Conservation (phyloP, 441 rosid genomes). For the Erodium trifolium region DNA sequence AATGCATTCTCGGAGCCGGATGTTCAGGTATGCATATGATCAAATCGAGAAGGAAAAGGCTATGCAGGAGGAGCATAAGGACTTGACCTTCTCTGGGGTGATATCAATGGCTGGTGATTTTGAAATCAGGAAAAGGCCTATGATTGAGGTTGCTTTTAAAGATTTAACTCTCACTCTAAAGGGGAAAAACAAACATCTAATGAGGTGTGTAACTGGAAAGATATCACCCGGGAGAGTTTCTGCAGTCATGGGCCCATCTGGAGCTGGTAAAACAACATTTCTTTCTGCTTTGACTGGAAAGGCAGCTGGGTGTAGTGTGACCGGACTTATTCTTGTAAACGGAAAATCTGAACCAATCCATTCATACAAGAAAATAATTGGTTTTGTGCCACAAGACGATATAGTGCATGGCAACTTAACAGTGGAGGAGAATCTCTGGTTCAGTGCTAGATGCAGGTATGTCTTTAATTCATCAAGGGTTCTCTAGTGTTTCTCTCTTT, state of each 20-base stretch:
- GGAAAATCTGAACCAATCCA: constrained; percentile 70
- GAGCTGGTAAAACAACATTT: constrained; percentile 97
- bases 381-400: constrained; percentile 96
- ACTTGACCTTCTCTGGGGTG: constrained; percentile 86
- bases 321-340: constrained; percentile 69
- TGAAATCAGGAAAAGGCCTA: constrained; percentile 58
- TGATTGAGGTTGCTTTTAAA: constrained; percentile 70
- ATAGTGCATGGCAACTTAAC: constrained; percentile 96
- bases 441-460: constrained; percentile 98
- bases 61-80: constrained; percentile 70
- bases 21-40: constrained; percentile 87
- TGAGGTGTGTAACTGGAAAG: constrained; percentile 87
- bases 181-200: constrained; percentile 70
- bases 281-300: constrained; percentile 87
- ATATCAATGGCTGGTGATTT: constrained; percentile 72
- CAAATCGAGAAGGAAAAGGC: constrained; percentile 94
- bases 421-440: constrained; percentile 93
- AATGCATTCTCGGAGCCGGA: constrained; percentile 88
- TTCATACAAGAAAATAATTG: constrained; percentile 79
- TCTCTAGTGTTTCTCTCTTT: neutral
- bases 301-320: constrained; percentile 64
- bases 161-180: constrained; percentile 72
- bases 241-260: constrained; percentile 99
- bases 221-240: constrained; percentile 83
- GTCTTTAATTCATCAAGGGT: constrained; percentile 3